Evolutionary conservation across 192 early-diverging fungal species (phyloP).

Genomic region (Podila epicladia): DNA sequence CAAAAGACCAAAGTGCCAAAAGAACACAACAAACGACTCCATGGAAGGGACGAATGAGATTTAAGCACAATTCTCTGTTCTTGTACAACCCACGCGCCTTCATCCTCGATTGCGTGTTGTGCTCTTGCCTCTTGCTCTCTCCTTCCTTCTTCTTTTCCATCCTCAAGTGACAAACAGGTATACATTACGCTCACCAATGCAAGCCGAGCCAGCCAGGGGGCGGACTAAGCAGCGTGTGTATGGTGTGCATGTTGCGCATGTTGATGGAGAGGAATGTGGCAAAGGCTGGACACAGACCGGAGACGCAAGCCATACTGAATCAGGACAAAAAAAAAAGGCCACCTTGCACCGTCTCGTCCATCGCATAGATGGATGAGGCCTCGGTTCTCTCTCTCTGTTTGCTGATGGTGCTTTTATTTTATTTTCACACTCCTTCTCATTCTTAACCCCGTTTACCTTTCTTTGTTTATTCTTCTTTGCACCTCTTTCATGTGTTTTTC

Average conservation of each 20-base stretch:
- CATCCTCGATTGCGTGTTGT: neutral
- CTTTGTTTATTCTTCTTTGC: too few species aligned
- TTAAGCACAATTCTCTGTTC: neutral
- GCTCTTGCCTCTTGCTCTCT: neutral
- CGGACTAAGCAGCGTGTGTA: neutral
- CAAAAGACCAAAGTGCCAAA: neutral
- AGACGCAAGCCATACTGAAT: neutral
- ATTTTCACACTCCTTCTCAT: too few species aligned
- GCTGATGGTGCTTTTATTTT: too few species aligned
- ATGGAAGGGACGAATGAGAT: neutral
- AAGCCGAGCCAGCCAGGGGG: neutral
- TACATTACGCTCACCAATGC: neutral
- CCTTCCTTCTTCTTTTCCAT: too few species aligned
- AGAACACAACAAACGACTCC: neutral
- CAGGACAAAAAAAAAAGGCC: too few species aligned
- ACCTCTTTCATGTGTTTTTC: neutral
- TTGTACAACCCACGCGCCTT: constrained; percentile 26
- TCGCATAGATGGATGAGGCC: neutral
- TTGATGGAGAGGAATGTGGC: neutral
- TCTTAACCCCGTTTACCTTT: too few species aligned
- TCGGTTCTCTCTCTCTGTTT: neutral
- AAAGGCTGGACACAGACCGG: too few species aligned
- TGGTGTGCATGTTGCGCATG: too few species aligned
- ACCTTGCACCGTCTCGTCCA: neutral
- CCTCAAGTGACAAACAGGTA: too few species aligned